Base-by-base conservation (phyloP, 306 rosid genomes). In the Vicia faba region DNA sequence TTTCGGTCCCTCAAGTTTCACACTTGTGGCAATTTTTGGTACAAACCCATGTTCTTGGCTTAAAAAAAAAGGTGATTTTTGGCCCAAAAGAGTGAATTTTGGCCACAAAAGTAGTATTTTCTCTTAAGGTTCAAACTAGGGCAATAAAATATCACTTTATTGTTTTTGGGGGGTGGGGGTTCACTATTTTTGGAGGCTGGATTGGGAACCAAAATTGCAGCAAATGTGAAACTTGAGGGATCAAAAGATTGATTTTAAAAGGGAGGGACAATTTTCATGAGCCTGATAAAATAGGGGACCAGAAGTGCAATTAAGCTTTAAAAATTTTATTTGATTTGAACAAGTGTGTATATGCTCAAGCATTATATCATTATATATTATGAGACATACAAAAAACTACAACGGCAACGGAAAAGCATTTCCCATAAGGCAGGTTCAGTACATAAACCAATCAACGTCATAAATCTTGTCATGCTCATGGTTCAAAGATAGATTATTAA, bases 351-450 rank as follows among this genome's bases (percentile, higher is more conserved):
- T n/a, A n/a, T n/a, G 58, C 41, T 36, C 57, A 45, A 13, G 53
- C 33, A 44, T 36, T 11, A 62, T 78, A 41, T 71, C 23, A 65
- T n/a, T n/a, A n/a, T n/a, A 28, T 50, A 39, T 58, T 33, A 8
- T 15, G 35, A 9, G 59, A 11, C 31, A 53, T 49, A 49, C 26
- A 48, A 48, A 49, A 23, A 48, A 48, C n/a, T n/a, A n/a, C n/a
- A n/a, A 18, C 11, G 0, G 4, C 55, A 16, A 16, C 58, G 20
- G 12, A 15, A 53, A 20, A 53, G 59, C 14, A 15, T 11, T 20
- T 20, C 11, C 16, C 9, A n/a, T n/a, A n/a, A n/a, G n/a, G n/a
- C n/a, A 14, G 9, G 0, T 8, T 53, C 59, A 11, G 4, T 23
- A 23, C 14, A 23, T 8, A 20, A 23, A 53, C 5, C 16, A 53